Evolutionary conservation across 108 stramenopile genomes (phyloP).

Genomic region (Fragilaria radians): DNA sequence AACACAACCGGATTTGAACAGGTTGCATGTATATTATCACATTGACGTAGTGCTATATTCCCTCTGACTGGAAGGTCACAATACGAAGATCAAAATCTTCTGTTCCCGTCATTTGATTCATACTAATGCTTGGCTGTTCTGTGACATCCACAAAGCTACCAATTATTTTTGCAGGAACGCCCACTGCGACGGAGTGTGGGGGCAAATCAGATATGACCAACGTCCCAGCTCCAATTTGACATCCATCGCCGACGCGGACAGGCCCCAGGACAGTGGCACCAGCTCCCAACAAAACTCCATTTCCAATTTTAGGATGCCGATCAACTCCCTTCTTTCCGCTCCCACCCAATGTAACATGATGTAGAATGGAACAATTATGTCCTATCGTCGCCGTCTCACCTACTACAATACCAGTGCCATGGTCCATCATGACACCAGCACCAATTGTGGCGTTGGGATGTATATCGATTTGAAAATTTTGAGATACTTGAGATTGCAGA

Average conservation of each 20-base stretch:
- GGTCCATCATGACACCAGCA: constrained; percentile 52
- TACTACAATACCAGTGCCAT: constrained; percentile 75
- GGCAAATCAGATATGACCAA: constrained; percentile 72
- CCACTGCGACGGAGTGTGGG: constrained; percentile 34
- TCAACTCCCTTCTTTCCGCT: constrained; percentile 88
- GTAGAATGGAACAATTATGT: constrained; percentile 72
- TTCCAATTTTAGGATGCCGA: constrained; percentile 86
- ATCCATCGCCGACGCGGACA: constrained; percentile 79
- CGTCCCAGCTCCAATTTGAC: constrained; percentile 67
- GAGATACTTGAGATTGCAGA: constrained; percentile 58
- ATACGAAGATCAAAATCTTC: constrained; percentile 26
- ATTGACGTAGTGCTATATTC: no score
- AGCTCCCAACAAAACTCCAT: constrained; percentile 70
- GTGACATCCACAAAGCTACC: constrained; percentile 63
- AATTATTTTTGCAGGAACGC: constrained; percentile 60
- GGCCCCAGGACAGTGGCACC: constrained; percentile 82
- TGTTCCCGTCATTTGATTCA: constrained; percentile 61
- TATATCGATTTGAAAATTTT: constrained; percentile 67
- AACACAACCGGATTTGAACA: no score
- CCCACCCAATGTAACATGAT: constrained; percentile 89
- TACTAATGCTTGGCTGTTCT: constrained; percentile 50
- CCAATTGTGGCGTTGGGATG: constrained; percentile 88
- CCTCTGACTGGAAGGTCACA: no score
- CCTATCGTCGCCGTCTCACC: constrained; percentile 90
- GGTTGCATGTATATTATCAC: no score